phyloP scores from a whole-genome alignment of 805 yeast genomes.

The Suhomyces emberorum region DNA sequence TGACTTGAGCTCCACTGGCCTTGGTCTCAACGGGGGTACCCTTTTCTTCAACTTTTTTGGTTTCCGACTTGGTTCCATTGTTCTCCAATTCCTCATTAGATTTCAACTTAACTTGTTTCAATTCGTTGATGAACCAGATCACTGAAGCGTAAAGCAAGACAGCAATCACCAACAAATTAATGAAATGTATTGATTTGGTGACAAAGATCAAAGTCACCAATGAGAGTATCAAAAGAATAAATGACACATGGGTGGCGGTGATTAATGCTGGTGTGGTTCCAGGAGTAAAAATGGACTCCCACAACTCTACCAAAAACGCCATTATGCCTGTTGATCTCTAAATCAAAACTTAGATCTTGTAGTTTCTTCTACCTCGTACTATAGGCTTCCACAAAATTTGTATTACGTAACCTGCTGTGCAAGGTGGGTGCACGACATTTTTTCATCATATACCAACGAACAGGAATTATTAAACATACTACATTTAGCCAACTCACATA shows the following conservation, averaged over 20 bases:
- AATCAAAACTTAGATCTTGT: too few relatives aligned
- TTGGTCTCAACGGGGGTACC: background rate
- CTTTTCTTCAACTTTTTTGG: conserved; percentile 2
- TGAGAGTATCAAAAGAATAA: conserved; percentile 57
- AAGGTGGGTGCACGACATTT: too few relatives aligned
- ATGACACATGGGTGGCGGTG: conserved; percentile 85
- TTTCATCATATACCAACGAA: too few relatives aligned
- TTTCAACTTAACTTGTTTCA: conserved; percentile 47
- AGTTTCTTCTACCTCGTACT: too few relatives aligned
- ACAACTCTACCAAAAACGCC: conserved; percentile 60
- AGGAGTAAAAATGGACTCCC: conserved; percentile 91
- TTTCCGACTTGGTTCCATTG: conserved; percentile 17
- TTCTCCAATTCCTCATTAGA: conserved; percentile 38
- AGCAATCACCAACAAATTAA: conserved; percentile 55
- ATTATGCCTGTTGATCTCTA: conserved; percentile 14
- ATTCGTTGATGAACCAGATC: conserved; percentile 83
- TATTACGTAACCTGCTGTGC: too few relatives aligned
- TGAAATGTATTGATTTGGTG: conserved; percentile 65
- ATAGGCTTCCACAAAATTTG: too few relatives aligned
- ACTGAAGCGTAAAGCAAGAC: conserved; percentile 70
- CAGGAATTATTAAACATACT: too few relatives aligned
- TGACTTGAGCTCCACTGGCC: conserved; percentile 4
- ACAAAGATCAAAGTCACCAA: conserved; percentile 56
- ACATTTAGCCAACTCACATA: too few relatives aligned
- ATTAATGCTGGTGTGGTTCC: conserved; percentile 89